These are phyloP conservation scores for Babesia caballi DNA, from an alignment of 169 alveolate genomes.

Conservation along the genomic window DNA sequence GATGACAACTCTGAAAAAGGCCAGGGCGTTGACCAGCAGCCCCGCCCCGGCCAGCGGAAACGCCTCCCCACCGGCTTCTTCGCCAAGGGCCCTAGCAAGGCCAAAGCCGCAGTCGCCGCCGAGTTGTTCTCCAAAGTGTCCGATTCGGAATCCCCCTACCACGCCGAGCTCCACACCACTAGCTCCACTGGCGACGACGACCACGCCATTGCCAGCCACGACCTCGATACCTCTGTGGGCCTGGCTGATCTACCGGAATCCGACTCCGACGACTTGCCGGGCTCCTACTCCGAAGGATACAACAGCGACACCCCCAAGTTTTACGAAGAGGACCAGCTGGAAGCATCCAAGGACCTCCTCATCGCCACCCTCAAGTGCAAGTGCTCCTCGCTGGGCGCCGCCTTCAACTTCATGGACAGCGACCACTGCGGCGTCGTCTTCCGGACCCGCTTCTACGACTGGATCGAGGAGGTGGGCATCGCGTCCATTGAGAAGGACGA, in stretches of 20 bases:
- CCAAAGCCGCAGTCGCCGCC: no score
- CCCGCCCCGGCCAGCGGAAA: no score
- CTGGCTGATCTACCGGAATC: not conserved
- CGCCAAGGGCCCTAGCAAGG: no score
- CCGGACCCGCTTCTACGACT: conserved; percentile 32
- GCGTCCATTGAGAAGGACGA: conserved; percentile 47
- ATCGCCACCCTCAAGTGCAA: conserved; percentile 52
- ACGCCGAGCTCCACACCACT: no score
- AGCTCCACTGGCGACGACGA: no score
- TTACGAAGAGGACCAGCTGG: conserved; percentile 37
- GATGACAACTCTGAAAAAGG: no score
- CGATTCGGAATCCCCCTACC: no score
- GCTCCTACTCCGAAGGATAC: conserved; percentile 4
- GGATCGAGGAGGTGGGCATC: conserved; percentile 30
- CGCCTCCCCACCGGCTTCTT: no score
- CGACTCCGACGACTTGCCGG: not conserved
- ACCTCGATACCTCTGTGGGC: not conserved
- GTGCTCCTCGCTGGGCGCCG: conserved; percentile 43
- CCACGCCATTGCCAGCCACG: no score
- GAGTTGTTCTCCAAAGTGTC: no score
- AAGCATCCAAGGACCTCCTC: conserved; percentile 27
- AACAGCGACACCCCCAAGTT: not conserved
- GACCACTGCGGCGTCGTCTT: conserved; percentile 48
- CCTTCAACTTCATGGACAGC: conserved; percentile 42
- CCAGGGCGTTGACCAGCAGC: no score